Evolutionary conservation across 2,329 filamentous ascomycete genomes (phyloP).

Genomic region (Alternaria conjuncta): DNA sequence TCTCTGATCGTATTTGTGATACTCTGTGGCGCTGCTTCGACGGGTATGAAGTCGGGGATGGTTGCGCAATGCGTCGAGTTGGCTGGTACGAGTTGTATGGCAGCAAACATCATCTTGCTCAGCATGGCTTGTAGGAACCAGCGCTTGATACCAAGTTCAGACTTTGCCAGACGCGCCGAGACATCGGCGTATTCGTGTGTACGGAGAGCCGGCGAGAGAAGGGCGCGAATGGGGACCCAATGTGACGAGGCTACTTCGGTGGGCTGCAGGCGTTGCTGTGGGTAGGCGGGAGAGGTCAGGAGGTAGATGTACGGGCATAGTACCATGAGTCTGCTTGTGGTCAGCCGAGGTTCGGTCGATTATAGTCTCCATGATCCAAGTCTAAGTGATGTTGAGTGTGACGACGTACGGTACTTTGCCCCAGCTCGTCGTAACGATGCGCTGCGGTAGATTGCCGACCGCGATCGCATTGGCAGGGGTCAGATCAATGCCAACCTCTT

Average conservation of each 20-base stretch:
- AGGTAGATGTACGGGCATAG: constrained; percentile 73
- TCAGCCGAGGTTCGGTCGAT: background rate
- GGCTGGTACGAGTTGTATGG: constrained; percentile 66
- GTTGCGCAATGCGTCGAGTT: constrained; percentile 65
- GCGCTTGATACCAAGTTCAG: constrained; percentile 61
- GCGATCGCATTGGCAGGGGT: constrained; percentile 53
- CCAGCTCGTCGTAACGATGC: constrained; percentile 71
- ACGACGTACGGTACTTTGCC: constrained; percentile 65
- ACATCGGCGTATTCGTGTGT: constrained; percentile 70
- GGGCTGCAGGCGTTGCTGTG: constrained; percentile 68
- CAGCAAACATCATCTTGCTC: constrained; percentile 72
- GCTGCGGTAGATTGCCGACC: constrained; percentile 69
- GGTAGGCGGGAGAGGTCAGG: constrained; percentile 62
- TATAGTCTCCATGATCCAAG: background rate
- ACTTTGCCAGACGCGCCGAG: constrained; percentile 65
- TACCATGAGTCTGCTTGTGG: constrained; percentile 65
- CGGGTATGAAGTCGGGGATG: constrained; percentile 57
- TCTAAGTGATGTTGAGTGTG: background rate
- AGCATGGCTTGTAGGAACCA: constrained; percentile 63
- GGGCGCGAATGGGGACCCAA: constrained; percentile 69
- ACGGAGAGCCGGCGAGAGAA: constrained; percentile 66
- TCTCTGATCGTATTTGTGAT: constrained; percentile 21
- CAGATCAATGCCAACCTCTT: constrained; percentile 71
- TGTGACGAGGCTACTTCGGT: constrained; percentile 72
- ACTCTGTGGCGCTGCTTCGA: constrained; percentile 18